phyloP scores from a whole-genome alignment of 1,139 yeast species.

The Kazachstania sp. region DNA sequence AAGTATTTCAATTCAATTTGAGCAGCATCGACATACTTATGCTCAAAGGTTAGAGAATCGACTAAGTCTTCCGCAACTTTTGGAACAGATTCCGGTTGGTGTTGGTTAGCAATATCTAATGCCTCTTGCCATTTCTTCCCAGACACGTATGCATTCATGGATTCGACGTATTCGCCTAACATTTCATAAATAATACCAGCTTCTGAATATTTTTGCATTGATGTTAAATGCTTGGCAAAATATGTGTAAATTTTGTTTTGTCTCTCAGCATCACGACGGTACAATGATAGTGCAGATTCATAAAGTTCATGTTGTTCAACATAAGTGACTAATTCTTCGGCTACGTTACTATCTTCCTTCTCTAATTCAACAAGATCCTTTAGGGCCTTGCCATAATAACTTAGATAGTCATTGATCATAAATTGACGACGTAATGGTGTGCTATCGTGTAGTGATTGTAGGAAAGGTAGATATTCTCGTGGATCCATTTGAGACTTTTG shows the following conservation, averaged over 20 bases:
- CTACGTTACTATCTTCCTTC: conserved; percentile 33
- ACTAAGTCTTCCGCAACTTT: conserved; percentile 54
- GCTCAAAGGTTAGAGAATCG: conserved; percentile 53
- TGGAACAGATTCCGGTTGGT: conserved; percentile 34
- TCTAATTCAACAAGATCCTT: conserved; percentile 51
- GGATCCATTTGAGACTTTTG: conserved; percentile 98
- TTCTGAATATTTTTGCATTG: conserved; percentile 50
- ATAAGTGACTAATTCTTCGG: conserved; percentile 58
- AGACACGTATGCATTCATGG: conserved; percentile 58
- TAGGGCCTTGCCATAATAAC: conserved; percentile 60
- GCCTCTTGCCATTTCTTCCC: conserved; percentile 87
- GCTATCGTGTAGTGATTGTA: conserved; percentile 69
- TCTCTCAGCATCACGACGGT: conserved; percentile 49
- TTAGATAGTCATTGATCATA: conserved; percentile 71
- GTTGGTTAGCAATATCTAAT: conserved; percentile 44
- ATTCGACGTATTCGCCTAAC: conserved; percentile 47
- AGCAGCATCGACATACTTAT: conserved; percentile 78
- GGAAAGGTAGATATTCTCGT: conserved; percentile 87
- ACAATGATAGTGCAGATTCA: conserved; percentile 56
- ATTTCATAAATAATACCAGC: conserved; percentile 76
- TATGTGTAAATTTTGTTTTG: conserved; percentile 47
- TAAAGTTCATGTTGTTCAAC: conserved; percentile 69
- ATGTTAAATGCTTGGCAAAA: conserved; percentile 56
- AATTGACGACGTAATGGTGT: conserved; percentile 60
- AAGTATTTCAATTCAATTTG: conserved; percentile 59